Evolutionary conservation across 306 rosid genomes (phyloP).

Genomic region (cucumber (Cucumis sativus)): Cucumber_9930_V3 NC_026660.2:6082501-6083000

Average conservation of each 20-base stretch:
- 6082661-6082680: not conserved
- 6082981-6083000: constrained; percentile 20
- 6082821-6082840: constrained; percentile 47
- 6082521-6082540: not conserved
- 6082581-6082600: not conserved
- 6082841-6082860: constrained; percentile 30
- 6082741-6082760: constrained; percentile 75
- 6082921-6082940: constrained; percentile 15
- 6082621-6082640: not conserved
- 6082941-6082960: constrained; percentile 18
- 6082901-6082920: not conserved
- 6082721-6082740: constrained; percentile 80
- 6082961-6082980: constrained; percentile 31
- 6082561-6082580: too few species aligned
- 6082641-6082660: not conserved
- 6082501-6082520: not conserved
- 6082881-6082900: not conserved
- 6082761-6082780: constrained; percentile 94
- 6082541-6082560: too few species aligned
- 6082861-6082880: not conserved
- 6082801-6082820: constrained; percentile 83
- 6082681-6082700: constrained; percentile 77
- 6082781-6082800: constrained; percentile 73
- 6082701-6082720: constrained; percentile 86
- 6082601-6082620: not conserved